Evolutionary conservation across 2,329 filamentous ascomycete genomes (phyloP).

Genomic region (Venturia pyrina): DNA sequence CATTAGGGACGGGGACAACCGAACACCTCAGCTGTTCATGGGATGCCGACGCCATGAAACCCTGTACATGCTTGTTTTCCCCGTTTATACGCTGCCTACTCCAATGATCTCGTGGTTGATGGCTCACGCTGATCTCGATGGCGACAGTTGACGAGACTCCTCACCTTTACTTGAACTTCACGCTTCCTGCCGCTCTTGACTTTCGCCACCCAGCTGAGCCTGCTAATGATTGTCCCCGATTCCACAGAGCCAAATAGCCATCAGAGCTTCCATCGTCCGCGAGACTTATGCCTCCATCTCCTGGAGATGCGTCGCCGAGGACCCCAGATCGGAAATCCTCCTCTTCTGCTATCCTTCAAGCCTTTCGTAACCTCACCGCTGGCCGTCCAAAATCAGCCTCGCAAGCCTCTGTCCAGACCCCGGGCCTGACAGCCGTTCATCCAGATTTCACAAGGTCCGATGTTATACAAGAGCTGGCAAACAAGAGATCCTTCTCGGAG

Average conservation of each 20-base stretch:
- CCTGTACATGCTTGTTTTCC: neutral
- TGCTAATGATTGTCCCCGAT: neutral
- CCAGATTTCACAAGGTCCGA: conserved; percentile 17
- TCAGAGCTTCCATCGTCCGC: neutral
- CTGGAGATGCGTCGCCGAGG: conserved; percentile 25
- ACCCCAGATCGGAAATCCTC: conserved; percentile 30
- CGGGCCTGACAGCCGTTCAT: conserved; percentile 22
- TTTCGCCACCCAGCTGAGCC: neutral
- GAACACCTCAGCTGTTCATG: neutral
- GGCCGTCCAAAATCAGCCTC: conserved; percentile 25
- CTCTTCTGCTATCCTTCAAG: conserved; percentile 27
- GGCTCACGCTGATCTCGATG: neutral
- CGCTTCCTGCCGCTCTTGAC: neutral
- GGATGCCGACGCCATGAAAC: neutral
- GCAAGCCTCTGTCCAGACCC: conserved; percentile 18
- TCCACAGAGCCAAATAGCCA: neutral
- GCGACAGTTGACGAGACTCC: neutral
- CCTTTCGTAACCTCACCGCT: conserved; percentile 27
- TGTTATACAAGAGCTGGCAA: conserved; percentile 7
- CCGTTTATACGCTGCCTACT: neutral
- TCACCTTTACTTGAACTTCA: neutral
- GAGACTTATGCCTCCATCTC: conserved; percentile 26
- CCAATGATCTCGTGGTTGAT: no score
- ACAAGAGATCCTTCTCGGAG: neutral
- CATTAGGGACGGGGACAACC: neutral